These are phyloP conservation scores for Trichoderma atrobrunneum DNA, from an alignment of 2,329 filamentous ascomycete species.

Conservation along the genomic window DNA sequence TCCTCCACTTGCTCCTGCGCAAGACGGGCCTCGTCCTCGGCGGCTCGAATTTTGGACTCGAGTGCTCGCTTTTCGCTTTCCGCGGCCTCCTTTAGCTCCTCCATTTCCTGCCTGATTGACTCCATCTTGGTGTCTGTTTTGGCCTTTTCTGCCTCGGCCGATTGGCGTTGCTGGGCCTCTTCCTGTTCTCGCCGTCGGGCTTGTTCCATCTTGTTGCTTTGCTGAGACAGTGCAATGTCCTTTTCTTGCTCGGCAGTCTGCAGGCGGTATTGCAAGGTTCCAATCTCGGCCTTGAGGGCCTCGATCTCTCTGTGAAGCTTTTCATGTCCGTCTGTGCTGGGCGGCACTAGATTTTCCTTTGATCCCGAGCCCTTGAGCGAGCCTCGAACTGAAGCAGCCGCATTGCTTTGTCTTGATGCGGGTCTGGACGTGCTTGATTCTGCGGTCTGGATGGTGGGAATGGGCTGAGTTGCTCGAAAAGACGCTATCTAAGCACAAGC, in stretches of 20 bases:
- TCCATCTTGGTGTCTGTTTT: conserved; percentile 52
- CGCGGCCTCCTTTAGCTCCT: conserved; percentile 48
- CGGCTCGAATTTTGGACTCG: conserved; percentile 67
- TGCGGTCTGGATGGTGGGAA: conserved; percentile 59
- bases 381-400: conserved; percentile 42
- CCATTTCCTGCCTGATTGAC: conserved; percentile 49
- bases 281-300: conserved; percentile 84
- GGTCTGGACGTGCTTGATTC: conserved; percentile 40
- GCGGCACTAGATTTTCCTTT: conserved; percentile 58
- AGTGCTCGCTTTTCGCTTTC: conserved; percentile 61
- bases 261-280: conserved; percentile 82
- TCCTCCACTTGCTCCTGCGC: conserved; percentile 83
- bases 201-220: conserved; percentile 81
- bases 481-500: conserved; percentile 38
- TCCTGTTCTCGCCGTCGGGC: conserved; percentile 77
- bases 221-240: conserved; percentile 72
- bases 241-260: conserved; percentile 85
- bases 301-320: conserved; percentile 60
- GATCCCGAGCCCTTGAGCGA: conserved; percentile 56
- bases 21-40: conserved; percentile 67
- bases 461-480: conserved; percentile 52
- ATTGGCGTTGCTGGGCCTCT: conserved; percentile 68
- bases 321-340: conserved; percentile 59
- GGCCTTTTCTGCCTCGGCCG: conserved; percentile 54
- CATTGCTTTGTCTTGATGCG: conserved; percentile 41